A percentile compares a stretch with the other conserved stretches of the same genome.
Conservation (phyloP, 176 grass and related monocot species). For the Phoenix roebelenii region DNA sequence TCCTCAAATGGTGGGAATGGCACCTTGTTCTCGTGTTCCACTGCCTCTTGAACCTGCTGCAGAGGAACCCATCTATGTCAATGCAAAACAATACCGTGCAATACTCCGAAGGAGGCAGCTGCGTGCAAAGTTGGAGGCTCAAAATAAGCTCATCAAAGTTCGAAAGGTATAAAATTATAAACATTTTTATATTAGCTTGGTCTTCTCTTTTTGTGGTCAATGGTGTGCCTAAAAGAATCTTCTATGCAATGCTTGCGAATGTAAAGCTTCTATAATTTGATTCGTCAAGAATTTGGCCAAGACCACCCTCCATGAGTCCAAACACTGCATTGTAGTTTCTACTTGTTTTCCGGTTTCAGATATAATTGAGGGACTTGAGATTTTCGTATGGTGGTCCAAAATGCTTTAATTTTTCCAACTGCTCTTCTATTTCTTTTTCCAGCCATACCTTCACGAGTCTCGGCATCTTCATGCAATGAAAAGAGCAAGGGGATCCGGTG, state of each 20-base stretch:
- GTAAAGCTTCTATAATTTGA: no score
- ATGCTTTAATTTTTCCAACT: no score
- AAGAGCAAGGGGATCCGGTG: constrained; percentile 77
- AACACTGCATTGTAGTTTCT: no score
- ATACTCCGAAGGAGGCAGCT: constrained; percentile 83
- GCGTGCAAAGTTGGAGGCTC: constrained; percentile 84
- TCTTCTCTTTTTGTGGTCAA: no score
- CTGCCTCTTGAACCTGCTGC: constrained; percentile 59
- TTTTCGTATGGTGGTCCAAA: no score
- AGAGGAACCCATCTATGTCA: constrained; percentile 91
- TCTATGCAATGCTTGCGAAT: no score
- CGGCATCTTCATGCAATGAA: constrained; percentile 94
- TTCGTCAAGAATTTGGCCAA: no score
- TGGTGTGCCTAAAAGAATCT: no score
- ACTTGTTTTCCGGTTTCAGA: no score
- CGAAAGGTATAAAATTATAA: constrained; percentile 54
- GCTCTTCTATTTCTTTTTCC: constrained; percentile 9
- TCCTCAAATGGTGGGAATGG: constrained; percentile 26
- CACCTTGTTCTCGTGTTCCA: constrained; percentile 28
- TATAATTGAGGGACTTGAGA: no score
- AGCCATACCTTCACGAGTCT: constrained; percentile 99
- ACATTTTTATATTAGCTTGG: neutral
- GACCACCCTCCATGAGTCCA: no score
- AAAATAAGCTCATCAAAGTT: constrained; percentile 81
- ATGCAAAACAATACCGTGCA: constrained; percentile 91